phyloP scores from a whole-genome alignment of 495 filamentous ascomycete species.

The Penicillium cataractarum region DNA sequence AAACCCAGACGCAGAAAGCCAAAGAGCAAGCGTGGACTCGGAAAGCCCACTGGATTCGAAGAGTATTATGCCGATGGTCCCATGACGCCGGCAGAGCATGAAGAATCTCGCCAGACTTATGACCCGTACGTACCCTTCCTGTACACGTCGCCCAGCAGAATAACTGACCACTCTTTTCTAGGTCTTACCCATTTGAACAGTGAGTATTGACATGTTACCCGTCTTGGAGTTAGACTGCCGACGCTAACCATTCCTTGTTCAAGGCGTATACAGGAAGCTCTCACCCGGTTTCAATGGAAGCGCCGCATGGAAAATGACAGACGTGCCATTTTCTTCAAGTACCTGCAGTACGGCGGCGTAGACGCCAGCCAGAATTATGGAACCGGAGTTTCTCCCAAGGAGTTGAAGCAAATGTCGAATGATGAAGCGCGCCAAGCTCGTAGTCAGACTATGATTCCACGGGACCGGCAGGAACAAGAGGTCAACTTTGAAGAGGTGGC shows the following conservation, averaged over 20 bases:
- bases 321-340: constrained; percentile 71
- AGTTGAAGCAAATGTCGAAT: constrained; percentile 58
- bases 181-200: constrained; percentile 37
- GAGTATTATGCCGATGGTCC: constrained; percentile 79
- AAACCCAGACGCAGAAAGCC: constrained; percentile 42
- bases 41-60: constrained; percentile 54
- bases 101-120: constrained; percentile 64
- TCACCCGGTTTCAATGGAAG: constrained; percentile 75
- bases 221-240: not conserved
- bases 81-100: constrained; percentile 66
- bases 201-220: constrained; percentile 26
- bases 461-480: constrained; percentile 54
- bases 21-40: constrained; percentile 53
- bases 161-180: not conserved
- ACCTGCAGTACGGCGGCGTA: constrained; percentile 83
- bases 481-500: constrained; percentile 81
- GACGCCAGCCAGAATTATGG: constrained; percentile 68
- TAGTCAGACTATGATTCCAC: constrained; percentile 30
- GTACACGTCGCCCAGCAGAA: not conserved
- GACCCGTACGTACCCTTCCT: constrained; percentile 27
- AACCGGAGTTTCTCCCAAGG: constrained; percentile 57
- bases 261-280: constrained; percentile 82
- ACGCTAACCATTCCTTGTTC: not conserved
- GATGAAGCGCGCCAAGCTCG: constrained; percentile 60
- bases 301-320: constrained; percentile 70